Evolutionary conservation across 2,329 filamentous ascomycete genomes (phyloP), one percentile per base, ranked within the genome.

Genomic region (Trichoderma sp.): DNA sequence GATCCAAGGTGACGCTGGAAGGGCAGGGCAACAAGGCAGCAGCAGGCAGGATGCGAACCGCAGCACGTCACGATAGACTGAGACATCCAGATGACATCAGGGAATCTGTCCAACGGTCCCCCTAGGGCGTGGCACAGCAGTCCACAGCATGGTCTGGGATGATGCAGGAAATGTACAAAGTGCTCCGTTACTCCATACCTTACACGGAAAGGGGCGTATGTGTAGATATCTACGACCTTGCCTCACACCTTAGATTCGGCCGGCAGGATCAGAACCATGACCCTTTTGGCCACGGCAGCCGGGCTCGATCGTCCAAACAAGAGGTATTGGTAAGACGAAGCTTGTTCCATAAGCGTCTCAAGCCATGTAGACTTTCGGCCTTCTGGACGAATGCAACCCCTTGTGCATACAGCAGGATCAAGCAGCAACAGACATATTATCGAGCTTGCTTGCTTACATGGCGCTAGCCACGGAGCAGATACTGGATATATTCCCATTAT

Each of bases 41-140:
- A 50, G 32, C 23, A 30, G 50, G 64, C 20, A 53, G 57, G 39
- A 50, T 53, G 57, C 67, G 67, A 69, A 62, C 67, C 67, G 67
- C 67, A 62, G 67, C 67, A 69, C 67, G 58, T 69, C 39, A 36
- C 36, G 57, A 58, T 69, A 34, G 47, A 62, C 67, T 68, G 66
- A 68, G 66, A 68, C 67, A 69, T 47, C 57, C 30, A 61, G 26
- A 61, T 69, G 67, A 69, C 57, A 69, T 69, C 55, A 69, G 55
- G 53, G 28, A 43, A 23, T 26, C 17, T 26, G 67, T 50, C 20
- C 43, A 62, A 69, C 47, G 39, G 57, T 53, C 50, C 39, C 28
- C 28, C 66, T 11, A 15, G 32, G 26, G 28, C 34, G 66, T 68
- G 39, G 55, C 43, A 50, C 43, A 50, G 43, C 43, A 50, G n/a